These are phyloP conservation scores for Spiraea crenata DNA, from an alignment of 331 rosid species.

Conservation along the genomic window DNA sequence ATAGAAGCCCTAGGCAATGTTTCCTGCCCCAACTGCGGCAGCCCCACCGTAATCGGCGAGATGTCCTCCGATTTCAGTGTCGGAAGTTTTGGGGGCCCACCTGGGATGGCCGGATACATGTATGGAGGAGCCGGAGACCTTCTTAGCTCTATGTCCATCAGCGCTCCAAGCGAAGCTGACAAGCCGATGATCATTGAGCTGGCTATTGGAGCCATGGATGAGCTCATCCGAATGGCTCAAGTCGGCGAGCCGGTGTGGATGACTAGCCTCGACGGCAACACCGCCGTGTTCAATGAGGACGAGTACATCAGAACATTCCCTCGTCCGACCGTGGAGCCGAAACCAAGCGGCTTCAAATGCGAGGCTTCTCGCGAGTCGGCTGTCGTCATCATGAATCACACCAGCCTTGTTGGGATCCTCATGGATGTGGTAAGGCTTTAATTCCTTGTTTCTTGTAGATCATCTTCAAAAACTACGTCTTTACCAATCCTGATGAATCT, in stretches of 20 bases:
- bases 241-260: not conserved
- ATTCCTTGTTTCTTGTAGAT: no score
- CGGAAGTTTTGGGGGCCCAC: constrained; percentile 52
- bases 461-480: no score
- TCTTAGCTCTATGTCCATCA: constrained; percentile 63
- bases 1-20: no score
- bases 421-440: no score
- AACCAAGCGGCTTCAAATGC: no score
- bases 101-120: constrained; percentile 59
- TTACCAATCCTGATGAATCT: no score
- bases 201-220: not conserved
- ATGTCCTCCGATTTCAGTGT: constrained; percentile 86
- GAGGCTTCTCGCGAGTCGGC: no score
- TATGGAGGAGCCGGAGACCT: constrained; percentile 73
- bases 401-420: no score
- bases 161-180: constrained; percentile 10
- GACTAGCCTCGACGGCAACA: constrained; percentile 60
- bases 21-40: no score
- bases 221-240: not conserved
- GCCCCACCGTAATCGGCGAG: constrained; percentile 94
- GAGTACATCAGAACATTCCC: no score
- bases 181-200: not conserved
- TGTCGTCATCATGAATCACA: no score
- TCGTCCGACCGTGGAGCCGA: no score
- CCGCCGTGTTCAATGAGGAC: constrained; percentile 29